phyloP scores from a whole-genome alignment of 257 asterid species.

The Ophiorrhiza pumila region DNA sequence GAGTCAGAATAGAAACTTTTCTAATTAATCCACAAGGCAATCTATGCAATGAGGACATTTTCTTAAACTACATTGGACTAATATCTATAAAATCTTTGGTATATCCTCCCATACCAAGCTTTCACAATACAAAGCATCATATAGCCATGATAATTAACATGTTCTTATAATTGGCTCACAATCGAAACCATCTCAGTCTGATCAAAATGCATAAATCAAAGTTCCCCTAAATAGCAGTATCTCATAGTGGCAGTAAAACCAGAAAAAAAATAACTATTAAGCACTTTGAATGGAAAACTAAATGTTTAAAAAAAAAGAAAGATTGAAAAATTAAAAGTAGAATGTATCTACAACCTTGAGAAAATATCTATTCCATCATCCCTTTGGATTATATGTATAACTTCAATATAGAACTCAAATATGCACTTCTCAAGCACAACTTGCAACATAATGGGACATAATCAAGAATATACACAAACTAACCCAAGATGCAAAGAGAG shows the following conservation, averaged over 20 bases:
- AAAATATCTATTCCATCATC: not conserved
- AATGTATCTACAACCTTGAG: not conserved
- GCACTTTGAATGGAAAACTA: not conserved
- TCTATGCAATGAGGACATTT: not conserved
- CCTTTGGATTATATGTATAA: not conserved
- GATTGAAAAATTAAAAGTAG: not conserved
- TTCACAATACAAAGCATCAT: too few species aligned
- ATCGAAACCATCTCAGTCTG: not conserved
- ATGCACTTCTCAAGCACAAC: constrained; percentile 4
- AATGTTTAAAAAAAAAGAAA: not conserved
- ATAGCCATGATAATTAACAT: too few species aligned
- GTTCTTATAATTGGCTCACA: not conserved
- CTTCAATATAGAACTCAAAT: not conserved
- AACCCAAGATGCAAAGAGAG: constrained; percentile 89
- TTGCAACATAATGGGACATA: not conserved
- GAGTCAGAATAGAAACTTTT: not conserved
- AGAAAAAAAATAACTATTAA: not conserved
- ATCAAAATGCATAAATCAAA: not conserved
- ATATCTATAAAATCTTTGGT: too few species aligned
- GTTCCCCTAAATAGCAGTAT: not conserved
- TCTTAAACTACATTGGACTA: not conserved
- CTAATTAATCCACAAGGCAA: not conserved
- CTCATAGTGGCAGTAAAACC: not conserved
- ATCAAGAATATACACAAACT: constrained; percentile 32
- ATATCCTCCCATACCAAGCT: too few species aligned